phyloP scores from a whole-genome alignment of 75 land plant genomes.

The Ceratopteris richardii region DNA sequence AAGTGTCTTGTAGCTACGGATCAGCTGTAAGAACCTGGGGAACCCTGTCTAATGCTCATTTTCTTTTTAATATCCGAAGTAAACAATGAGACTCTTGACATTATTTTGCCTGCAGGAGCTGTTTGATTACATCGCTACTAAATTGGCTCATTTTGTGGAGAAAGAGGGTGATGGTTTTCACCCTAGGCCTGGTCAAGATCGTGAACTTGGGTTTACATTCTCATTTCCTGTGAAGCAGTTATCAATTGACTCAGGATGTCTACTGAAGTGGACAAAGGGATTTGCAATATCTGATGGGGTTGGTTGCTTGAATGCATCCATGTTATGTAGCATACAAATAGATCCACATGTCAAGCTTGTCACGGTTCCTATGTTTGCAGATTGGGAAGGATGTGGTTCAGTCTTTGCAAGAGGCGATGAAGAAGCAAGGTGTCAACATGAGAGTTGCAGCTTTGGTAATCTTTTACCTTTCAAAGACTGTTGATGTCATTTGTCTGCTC shows the following conservation, averaged over 20 bases:
- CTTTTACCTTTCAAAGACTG: background rate
- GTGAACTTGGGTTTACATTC: conserved; percentile 74
- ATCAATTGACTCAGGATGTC: conserved; percentile 50
- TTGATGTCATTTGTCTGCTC: too few relatives aligned
- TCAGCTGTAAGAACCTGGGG: too few relatives aligned
- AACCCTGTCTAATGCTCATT: too few relatives aligned
- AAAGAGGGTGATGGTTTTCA: conserved; percentile 53
- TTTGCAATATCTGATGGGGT: conserved; percentile 47
- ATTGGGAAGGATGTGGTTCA: conserved; percentile 75
- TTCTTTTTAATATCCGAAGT: too few relatives aligned
- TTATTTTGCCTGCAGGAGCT: conserved; percentile 36
- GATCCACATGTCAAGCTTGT: background rate
- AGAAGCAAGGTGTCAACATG: conserved; percentile 64
- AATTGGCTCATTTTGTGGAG: conserved; percentile 47
- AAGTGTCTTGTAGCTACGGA: too few relatives aligned
- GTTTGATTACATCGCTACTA: conserved; percentile 62
- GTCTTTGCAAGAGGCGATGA: conserved; percentile 55
- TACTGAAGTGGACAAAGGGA: conserved; percentile 76
- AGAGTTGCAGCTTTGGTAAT: conserved; percentile 73
- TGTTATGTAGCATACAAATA: background rate
- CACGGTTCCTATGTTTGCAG: too few relatives aligned
- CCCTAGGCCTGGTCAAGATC: conserved; percentile 25
- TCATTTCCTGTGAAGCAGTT: conserved; percentile 72
- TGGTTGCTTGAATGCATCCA: background rate
- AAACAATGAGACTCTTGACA: background rate